Evolutionary conservation across 257 asterid genomes (phyloP).

Genomic region (Agastache rugosa): DNA sequence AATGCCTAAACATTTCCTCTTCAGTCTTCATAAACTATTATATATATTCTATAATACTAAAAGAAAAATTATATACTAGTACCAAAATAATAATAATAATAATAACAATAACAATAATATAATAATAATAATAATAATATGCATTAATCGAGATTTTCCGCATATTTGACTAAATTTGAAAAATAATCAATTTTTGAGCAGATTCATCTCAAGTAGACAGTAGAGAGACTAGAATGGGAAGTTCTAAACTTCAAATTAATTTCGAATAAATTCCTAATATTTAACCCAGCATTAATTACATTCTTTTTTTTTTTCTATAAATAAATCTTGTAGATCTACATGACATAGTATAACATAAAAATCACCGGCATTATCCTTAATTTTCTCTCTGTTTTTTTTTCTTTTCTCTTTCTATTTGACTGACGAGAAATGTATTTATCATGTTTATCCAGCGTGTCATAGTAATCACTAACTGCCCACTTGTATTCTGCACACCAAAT

Average conservation of each 20-base stretch:
- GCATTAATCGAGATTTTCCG: too few species aligned
- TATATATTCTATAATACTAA: too few species aligned
- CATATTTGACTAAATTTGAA: background rate
- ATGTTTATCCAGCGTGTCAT: background rate
- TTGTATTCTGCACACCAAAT: background rate
- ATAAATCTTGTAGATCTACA: too few species aligned
- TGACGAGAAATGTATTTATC: background rate
- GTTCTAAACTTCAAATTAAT: background rate
- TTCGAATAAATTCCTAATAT: background rate
- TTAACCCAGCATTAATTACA: background rate
- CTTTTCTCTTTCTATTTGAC: background rate
- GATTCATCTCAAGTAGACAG: background rate
- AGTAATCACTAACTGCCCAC: background rate
- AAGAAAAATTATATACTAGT: too few species aligned
- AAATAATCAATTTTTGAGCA: too few species aligned
- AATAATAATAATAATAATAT: too few species aligned
- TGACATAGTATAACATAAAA: too few species aligned
- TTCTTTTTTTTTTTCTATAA: background rate
- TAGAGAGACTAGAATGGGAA: background rate
- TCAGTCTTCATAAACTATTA: too few species aligned
- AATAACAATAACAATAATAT: too few species aligned
- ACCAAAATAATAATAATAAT: too few species aligned
- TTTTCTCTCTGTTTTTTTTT: too few species aligned
- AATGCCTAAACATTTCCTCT: background rate
- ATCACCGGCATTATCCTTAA: too few species aligned